Percentiles rank a stretch among this genome's conserved stretches.
phyloP scores from a whole-genome alignment of 345 rosid species.

The Anacardium occidentale region DNA sequence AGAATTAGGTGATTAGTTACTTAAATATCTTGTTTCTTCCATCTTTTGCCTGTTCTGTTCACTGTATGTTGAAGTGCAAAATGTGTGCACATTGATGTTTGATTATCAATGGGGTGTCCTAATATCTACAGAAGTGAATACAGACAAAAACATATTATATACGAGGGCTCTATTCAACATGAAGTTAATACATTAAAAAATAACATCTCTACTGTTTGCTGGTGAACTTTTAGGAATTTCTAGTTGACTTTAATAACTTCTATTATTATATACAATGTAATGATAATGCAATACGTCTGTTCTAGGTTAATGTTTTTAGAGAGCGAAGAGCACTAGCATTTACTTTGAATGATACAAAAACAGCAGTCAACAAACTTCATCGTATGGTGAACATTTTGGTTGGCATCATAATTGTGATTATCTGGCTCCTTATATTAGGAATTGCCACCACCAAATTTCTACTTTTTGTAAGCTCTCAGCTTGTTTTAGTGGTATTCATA shows the following conservation, averaged over 20 bases:
- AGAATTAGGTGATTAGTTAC: slow-evolving; percentile 23
- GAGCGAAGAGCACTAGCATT: slow-evolving; percentile 86
- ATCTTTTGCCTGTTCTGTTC: background rate
- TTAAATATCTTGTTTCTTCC: background rate
- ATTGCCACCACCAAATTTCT: slow-evolving; percentile 75
- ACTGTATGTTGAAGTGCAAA: background rate
- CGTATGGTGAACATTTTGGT: slow-evolving; percentile 49
- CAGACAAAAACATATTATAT: background rate
- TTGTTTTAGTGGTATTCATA: slow-evolving; percentile 68
- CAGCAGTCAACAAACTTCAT: slow-evolving; percentile 92
- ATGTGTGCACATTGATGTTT: background rate
- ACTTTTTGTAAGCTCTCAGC: slow-evolving; percentile 78
- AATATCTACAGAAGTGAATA: background rate
- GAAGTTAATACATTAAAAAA: background rate
- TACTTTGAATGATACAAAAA: slow-evolving; percentile 86
- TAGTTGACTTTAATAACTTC: background rate
- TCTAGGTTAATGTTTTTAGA: slow-evolving; percentile 79
- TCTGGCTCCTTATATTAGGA: slow-evolving; percentile 79
- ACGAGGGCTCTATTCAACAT: background rate
- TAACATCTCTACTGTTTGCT: background rate
- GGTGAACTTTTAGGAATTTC: background rate
- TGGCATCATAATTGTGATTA: slow-evolving; percentile 50
- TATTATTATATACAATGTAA: background rate
- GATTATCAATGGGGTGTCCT: background rate
- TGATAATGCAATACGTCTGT: slow-evolving; percentile 1